Conservation (phyloP, 1,284 basidiomycete species). For the Ustanciosporium gigantosporum region DNA sequence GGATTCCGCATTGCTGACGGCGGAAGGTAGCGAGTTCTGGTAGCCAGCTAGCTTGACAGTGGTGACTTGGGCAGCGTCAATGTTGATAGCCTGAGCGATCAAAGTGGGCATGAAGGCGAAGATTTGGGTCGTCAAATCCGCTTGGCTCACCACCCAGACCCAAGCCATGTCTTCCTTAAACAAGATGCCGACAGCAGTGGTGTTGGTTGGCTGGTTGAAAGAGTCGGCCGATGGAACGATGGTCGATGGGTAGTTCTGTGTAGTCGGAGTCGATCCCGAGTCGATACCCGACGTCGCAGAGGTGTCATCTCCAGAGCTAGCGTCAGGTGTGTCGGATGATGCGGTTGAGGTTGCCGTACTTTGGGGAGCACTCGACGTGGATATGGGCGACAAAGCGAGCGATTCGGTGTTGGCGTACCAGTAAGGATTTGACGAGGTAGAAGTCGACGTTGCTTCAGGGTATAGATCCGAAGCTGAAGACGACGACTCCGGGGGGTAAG, state of each 20-base stretch:
- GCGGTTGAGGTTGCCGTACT: background rate
- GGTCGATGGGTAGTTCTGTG: slow-evolving; percentile 22
- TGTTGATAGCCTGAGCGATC: slow-evolving; percentile 27
- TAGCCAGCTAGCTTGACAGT: slow-evolving; percentile 47
- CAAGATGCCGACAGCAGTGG: slow-evolving; percentile 42
- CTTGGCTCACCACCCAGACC: slow-evolving; percentile 49
- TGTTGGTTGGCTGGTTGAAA: slow-evolving; percentile 28
- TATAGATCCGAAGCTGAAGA: slow-evolving; percentile 3
- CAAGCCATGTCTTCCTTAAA: slow-evolving; percentile 51
- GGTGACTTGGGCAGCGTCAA: slow-evolving; percentile 29
- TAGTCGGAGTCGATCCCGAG: background rate
- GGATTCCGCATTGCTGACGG: slow-evolving; percentile 2
- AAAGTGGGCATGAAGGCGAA: slow-evolving; percentile 58
- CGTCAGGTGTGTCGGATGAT: background rate
- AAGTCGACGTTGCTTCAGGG: slow-evolving; percentile 7
- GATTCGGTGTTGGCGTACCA: slow-evolving; percentile 44
- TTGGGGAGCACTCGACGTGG: slow-evolving; percentile 1
- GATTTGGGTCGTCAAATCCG: slow-evolving; percentile 56
- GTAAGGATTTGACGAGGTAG: slow-evolving; percentile 27
- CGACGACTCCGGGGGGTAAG: slow-evolving; percentile 6
- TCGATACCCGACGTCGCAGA: background rate
- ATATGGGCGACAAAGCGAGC: slow-evolving; percentile 24
- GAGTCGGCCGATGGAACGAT: slow-evolving; percentile 39
- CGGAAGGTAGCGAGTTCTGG: slow-evolving; percentile 4
- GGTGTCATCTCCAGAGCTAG: too few species aligned